phyloP scores from a whole-genome alignment of 2,329 filamentous ascomycete genomes.

The Neofusicoccum umdonicola region DNA sequence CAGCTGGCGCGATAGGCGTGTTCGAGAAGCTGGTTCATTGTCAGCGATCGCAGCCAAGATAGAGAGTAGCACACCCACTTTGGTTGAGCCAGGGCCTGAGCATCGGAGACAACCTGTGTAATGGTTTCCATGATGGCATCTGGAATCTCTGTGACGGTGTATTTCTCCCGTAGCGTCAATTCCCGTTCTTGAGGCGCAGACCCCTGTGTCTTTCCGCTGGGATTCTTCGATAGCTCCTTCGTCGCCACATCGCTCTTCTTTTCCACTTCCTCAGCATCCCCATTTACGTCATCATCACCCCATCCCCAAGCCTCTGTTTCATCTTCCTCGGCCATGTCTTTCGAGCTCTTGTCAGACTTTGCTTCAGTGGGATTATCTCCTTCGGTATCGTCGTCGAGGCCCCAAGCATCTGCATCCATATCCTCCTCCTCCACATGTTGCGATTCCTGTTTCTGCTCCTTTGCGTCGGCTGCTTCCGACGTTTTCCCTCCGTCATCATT shows the following conservation, averaged over 20 bases:
- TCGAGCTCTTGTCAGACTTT: slow-evolving; percentile 39
- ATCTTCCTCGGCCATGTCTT: slow-evolving; percentile 30
- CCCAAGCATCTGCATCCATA: slow-evolving; percentile 52
- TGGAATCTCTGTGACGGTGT: slow-evolving; percentile 84
- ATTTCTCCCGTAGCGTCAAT: slow-evolving; percentile 78
- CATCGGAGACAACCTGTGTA: slow-evolving; percentile 47
- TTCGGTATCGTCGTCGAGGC: slow-evolving; percentile 38
- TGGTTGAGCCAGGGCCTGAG: slow-evolving; percentile 55
- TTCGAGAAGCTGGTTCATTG: slow-evolving; percentile 28
- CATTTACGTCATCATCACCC: slow-evolving; percentile 61
- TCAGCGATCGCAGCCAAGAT: background rate
- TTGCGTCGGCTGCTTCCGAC: slow-evolving; percentile 16
- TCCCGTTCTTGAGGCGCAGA: slow-evolving; percentile 50
- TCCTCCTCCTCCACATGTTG: slow-evolving; percentile 25
- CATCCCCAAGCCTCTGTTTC: slow-evolving; percentile 76
- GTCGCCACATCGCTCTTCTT: slow-evolving; percentile 18
- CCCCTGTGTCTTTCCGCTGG: slow-evolving; percentile 31
- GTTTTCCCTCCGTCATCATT: slow-evolving; percentile 55
- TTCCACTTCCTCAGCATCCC: slow-evolving; percentile 18
- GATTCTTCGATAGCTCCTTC: slow-evolving; percentile 26
- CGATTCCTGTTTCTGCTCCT: slow-evolving; percentile 21
- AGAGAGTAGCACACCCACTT: slow-evolving; percentile 35
- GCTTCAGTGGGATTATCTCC: slow-evolving; percentile 24
- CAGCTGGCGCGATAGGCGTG: slow-evolving; percentile 64
- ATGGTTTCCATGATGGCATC: slow-evolving; percentile 71